phyloP scores from a whole-genome alignment of 106 monocot species.

The Amphibolis antarctica region DNA sequence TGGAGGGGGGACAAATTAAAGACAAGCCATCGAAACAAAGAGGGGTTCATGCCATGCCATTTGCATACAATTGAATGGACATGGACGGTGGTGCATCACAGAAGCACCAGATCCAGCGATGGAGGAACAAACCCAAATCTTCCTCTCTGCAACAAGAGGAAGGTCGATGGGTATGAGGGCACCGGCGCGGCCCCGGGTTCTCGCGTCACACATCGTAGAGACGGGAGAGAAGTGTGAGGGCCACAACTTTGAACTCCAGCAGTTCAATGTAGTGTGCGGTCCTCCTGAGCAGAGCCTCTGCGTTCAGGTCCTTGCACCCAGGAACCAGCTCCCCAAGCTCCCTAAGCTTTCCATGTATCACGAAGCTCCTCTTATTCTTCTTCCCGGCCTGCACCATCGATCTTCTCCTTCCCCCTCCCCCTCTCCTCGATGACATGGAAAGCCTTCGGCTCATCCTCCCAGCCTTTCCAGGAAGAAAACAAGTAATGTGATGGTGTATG shows the following conservation, averaged over 20 bases:
- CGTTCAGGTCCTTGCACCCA: conserved; percentile 8
- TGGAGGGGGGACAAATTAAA: too few species aligned
- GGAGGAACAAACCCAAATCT: too few species aligned
- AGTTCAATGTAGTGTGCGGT: conserved; percentile 30
- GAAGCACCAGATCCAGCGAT: too few species aligned
- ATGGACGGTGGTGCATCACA: too few species aligned
- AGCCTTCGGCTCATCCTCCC: background rate
- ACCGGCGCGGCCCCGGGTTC: too few species aligned
- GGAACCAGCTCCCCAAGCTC: conserved; percentile 31
- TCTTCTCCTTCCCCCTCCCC: background rate
- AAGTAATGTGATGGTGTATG: background rate
- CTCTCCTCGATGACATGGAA: background rate
- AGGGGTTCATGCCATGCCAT: too few species aligned
- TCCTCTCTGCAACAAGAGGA: too few species aligned
- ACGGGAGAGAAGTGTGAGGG: conserved; percentile 4
- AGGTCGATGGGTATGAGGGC: too few species aligned
- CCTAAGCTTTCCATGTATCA: conserved; percentile 19
- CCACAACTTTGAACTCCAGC: conserved; percentile 24
- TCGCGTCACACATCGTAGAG: too few species aligned
- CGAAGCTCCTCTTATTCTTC: background rate
- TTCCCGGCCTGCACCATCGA: background rate
- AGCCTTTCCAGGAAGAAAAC: background rate
- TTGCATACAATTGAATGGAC: too few species aligned
- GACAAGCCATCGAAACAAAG: too few species aligned
- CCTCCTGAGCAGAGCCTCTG: conserved; percentile 19